phyloP scores from a whole-genome alignment of 768 basidiomycete species.

The Tulasnella sp. region DNA sequence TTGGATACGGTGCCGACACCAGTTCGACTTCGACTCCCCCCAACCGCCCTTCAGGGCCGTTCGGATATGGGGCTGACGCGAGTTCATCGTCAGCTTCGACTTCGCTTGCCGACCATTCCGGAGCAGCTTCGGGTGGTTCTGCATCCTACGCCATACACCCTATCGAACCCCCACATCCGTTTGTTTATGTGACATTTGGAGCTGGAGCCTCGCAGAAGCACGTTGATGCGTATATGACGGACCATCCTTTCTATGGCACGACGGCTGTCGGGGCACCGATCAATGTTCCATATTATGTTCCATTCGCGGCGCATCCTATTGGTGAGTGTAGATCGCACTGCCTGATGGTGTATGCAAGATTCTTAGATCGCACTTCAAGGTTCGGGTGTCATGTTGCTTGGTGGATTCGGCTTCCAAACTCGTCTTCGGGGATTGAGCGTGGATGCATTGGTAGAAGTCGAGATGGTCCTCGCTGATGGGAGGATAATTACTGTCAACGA shows the following conservation, averaged over 20 bases:
- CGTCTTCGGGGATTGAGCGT: slow-evolving; percentile 80
- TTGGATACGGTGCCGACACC: neutral
- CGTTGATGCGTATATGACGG: slow-evolving; percentile 70
- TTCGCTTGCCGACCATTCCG: slow-evolving; percentile 39
- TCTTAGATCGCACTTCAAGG: neutral
- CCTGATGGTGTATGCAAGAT: no score
- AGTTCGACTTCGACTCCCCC: neutral
- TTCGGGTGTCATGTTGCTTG: slow-evolving; percentile 44
- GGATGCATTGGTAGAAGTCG: slow-evolving; percentile 86
- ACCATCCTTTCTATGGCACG: slow-evolving; percentile 58
- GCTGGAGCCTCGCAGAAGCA: slow-evolving; percentile 83
- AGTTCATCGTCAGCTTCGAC: slow-evolving; percentile 41
- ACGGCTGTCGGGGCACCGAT: slow-evolving; percentile 51
- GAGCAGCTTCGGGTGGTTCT: neutral
- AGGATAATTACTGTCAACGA: slow-evolving; percentile 75
- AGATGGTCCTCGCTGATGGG: slow-evolving; percentile 89
- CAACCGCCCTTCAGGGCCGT: neutral
- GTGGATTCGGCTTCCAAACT: slow-evolving; percentile 86
- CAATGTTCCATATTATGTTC: slow-evolving; percentile 73
- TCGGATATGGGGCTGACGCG: neutral
- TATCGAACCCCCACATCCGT: slow-evolving; percentile 58
- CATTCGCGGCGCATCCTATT: slow-evolving; percentile 73
- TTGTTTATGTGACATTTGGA: slow-evolving; percentile 82
- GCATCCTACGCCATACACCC: slow-evolving; percentile 31
- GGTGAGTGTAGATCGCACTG: slow-evolving; percentile 43